These are phyloP conservation scores for Carex cristatella DNA, from an alignment of 176 grass and related monocot species.

Conservation along the genomic window DNA sequence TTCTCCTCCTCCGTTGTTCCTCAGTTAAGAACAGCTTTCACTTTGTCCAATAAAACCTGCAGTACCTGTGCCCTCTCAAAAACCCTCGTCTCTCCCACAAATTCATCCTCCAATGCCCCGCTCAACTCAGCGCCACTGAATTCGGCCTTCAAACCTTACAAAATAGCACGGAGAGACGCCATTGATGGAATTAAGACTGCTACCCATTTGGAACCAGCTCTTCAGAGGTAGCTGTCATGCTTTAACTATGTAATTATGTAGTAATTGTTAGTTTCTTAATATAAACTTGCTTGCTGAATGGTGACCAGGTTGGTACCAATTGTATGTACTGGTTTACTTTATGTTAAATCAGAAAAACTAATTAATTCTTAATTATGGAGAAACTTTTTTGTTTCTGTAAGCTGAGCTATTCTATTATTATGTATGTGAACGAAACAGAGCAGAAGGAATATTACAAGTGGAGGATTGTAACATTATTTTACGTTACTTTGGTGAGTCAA, in stretches of 20 bases:
- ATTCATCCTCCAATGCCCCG: constrained; percentile 3
- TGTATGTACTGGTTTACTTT: neutral
- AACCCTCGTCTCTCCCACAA: constrained; percentile 13
- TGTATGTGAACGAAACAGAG: constrained; percentile 27
- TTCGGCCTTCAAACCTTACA: constrained; percentile 3
- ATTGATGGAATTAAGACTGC: constrained; percentile 52
- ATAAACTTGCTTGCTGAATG: neutral
- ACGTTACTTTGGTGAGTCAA: constrained; percentile 57
- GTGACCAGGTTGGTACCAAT: constrained; percentile 1
- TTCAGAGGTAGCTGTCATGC: constrained; percentile 42
- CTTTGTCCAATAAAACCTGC: neutral
- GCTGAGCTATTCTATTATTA: neutral
- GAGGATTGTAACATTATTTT: constrained; percentile 80
- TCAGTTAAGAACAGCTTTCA: neutral
- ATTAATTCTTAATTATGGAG: neutral
- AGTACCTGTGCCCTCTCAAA: neutral
- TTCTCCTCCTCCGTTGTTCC: constrained; percentile 22
- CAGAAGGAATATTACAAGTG: constrained; percentile 55
- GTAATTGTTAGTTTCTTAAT: neutral
- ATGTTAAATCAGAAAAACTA: neutral
- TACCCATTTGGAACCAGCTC: constrained; percentile 38
- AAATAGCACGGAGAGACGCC: constrained; percentile 50
- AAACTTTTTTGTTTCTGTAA: neutral
- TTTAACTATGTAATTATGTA: too few species aligned
- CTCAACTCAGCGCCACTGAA: neutral